A percentile compares a stretch with the other conserved stretches of the same genome.
Conservation (phyloP, 495 filamentous ascomycete species). For the Lentithecium fluviatile region DNA sequence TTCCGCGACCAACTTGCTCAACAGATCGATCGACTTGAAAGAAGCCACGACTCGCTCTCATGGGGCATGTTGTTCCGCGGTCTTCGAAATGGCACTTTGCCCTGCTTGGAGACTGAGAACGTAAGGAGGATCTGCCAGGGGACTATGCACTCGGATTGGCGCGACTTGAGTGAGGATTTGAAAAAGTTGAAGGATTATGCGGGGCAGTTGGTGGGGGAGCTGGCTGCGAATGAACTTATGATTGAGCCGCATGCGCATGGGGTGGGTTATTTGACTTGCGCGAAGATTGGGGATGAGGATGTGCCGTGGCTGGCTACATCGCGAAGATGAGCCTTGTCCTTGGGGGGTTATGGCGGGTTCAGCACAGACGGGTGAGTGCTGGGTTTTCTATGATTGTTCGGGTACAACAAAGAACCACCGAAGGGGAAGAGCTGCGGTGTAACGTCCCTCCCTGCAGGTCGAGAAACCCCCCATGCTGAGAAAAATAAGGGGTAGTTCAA, state of each 20-base stretch:
- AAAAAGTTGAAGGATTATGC: slow-evolving; percentile 35
- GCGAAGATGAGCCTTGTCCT: too few relatives aligned
- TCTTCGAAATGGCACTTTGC: slow-evolving; percentile 25
- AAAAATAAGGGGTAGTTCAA: background rate
- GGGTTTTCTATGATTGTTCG: too few relatives aligned
- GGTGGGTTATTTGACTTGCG: slow-evolving; percentile 38
- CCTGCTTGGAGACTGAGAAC: slow-evolving; percentile 30
- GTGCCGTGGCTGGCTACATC: slow-evolving; percentile 16
- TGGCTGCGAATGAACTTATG: slow-evolving; percentile 33
- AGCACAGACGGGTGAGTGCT: too few relatives aligned
- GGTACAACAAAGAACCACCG: too few relatives aligned
- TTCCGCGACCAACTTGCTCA: slow-evolving; percentile 35
- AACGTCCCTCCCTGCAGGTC: too few relatives aligned
- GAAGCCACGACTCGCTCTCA: background rate
- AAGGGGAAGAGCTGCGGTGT: too few relatives aligned
- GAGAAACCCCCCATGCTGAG: too few relatives aligned
- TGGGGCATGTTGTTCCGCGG: slow-evolving; percentile 29
- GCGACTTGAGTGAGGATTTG: slow-evolving; percentile 22
- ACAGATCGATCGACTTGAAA: slow-evolving; percentile 13
- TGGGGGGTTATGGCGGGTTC: too few relatives aligned
- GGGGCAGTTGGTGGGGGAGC: slow-evolving; percentile 21
- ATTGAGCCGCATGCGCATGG: slow-evolving; percentile 26
- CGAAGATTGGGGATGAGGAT: slow-evolving; percentile 20
- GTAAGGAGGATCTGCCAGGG: background rate
- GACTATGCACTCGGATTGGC: slow-evolving; percentile 15